Evolutionary conservation across 75 land plant genomes (phyloP).

Genomic region (Cryptomeria japonica): DNA sequence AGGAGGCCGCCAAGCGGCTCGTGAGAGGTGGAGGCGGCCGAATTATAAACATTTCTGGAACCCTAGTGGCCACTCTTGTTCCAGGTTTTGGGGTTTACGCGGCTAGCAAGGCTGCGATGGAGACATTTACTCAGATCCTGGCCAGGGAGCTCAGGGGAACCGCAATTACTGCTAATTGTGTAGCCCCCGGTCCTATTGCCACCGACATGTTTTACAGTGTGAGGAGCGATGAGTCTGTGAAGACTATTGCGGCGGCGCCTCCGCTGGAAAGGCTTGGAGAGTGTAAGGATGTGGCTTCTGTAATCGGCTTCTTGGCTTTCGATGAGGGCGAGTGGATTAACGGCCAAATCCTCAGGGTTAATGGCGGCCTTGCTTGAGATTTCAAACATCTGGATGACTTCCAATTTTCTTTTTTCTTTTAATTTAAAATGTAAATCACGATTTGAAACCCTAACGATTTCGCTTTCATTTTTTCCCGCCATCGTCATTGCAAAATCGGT

Average conservation of each 20-base stretch:
- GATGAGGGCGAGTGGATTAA: conserved; percentile 63
- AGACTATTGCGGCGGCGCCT: not conserved
- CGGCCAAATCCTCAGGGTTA: conserved; percentile 52
- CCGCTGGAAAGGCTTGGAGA: conserved; percentile 49
- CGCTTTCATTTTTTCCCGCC: too few relatives aligned
- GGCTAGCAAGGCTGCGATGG: conserved; percentile 53
- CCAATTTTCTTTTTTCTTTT: too few relatives aligned
- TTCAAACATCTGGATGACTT: too few relatives aligned
- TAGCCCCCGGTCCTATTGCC: conserved; percentile 60
- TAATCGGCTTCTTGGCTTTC: conserved; percentile 45
- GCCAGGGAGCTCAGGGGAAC: conserved; percentile 51
- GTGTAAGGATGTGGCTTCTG: conserved; percentile 35
- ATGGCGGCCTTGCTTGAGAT: conserved; percentile 36
- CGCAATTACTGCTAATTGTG: conserved; percentile 49
- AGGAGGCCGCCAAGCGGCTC: conserved; percentile 43
- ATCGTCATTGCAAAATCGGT: too few relatives aligned
- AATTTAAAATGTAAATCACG: too few relatives aligned
- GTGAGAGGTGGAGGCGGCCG: conserved; percentile 32
- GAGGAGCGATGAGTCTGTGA: conserved; percentile 27
- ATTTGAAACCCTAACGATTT: too few relatives aligned
- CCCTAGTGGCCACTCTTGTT: conserved; percentile 16
- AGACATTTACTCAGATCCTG: conserved; percentile 43
- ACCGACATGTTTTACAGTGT: conserved; percentile 49
- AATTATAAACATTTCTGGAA: conserved; percentile 31
- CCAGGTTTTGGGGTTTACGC: conserved; percentile 39